A percentile compares a stretch with the other conserved stretches of the same genome.
Conservation (phyloP, 768 basidiomycete species). For the Russula sp. region DNA sequence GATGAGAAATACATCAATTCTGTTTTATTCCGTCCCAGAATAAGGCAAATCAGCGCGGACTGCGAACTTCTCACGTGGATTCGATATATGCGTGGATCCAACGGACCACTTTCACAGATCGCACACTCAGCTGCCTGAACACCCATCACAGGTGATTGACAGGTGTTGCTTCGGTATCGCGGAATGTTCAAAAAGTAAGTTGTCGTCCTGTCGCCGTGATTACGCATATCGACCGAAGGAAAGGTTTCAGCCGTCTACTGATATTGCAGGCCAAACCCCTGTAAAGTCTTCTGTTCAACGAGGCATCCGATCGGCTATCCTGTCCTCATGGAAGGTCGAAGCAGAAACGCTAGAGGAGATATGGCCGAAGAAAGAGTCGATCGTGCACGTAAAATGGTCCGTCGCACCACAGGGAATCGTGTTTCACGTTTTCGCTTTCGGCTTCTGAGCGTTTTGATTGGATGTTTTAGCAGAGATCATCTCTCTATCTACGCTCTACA, state of each 20-base stretch:
- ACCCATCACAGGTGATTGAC: background rate
- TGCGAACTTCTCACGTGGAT: constrained; percentile 5
- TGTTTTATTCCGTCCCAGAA: background rate
- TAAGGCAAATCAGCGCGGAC: too few species aligned
- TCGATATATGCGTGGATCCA: background rate
- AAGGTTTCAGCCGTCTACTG: constrained; percentile 68
- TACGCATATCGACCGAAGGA: background rate
- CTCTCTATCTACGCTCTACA: constrained; percentile 89
- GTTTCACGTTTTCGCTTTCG: too few species aligned
- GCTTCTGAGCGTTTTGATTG: too few species aligned
- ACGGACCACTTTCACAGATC: background rate
- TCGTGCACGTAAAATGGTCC: constrained; percentile 93
- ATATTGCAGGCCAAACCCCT: constrained; percentile 85
- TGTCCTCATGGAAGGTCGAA: constrained; percentile 80
- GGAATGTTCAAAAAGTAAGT: constrained; percentile 76
- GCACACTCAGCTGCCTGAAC: background rate
- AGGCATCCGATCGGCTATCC: constrained; percentile 69
- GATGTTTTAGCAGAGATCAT: constrained; percentile 74
- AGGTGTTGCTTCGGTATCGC: background rate
- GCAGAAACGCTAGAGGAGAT: constrained; percentile 80
- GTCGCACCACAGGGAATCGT: constrained; percentile 26
- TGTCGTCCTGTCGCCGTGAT: background rate
- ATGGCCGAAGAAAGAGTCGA: constrained; percentile 98
- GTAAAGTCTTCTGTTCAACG: constrained; percentile 93
- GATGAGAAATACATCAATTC: background rate